Evolutionary conservation across 73 alveolate genomes (phyloP), one percentile per base, ranked within the genome.

Genomic region (Tetrahymena thermophila): DNA sequence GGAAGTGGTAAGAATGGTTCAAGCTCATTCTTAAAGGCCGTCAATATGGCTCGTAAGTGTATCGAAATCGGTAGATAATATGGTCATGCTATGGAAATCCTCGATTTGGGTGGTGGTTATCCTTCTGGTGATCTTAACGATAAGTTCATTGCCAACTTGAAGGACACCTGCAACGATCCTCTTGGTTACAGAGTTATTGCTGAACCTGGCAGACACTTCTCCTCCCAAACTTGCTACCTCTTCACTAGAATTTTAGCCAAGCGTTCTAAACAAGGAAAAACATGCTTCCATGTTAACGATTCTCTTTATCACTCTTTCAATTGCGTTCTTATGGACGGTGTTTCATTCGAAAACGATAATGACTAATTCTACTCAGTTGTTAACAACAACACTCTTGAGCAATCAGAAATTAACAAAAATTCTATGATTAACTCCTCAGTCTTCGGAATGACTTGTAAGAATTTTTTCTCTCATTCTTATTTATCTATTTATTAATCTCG

Each of bases 101-200:
- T 95, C 31, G 97, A 95, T 95, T n/a, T 95, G 84, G 97, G 97
- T 35, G 97, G 97, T 89, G 97, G 97, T 56, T 95, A 85, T 44
- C 97, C 97, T 10, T 34, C 95, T 2, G 94, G 89, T 1, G 38
- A 83, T 15, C 71, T 95, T 89, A 85, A 89, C 93, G 94, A 44
- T 16, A 55, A 95, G 71, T 85, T 94, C 34, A 89, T 95, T 34
- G 84, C 71, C 0, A 94, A 85, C 71, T 95, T 95, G 56, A 95
- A 89, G 94, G 94, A 44, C 50, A 94, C 95, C 17, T 93, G 84
- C 71, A 95, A 95, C 35, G 95, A 95, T 35, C 95, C 95, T 35
- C 85, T 89, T 37, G 95, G 95, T 34, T 89, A 89, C 44, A 19
- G 94, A 89, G 95, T 95, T n/a, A 95, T 95, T 95, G 97, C 97